phyloP scores from a whole-genome alignment of 306 rosid genomes.

The Dalbergia cultrata region DNA sequence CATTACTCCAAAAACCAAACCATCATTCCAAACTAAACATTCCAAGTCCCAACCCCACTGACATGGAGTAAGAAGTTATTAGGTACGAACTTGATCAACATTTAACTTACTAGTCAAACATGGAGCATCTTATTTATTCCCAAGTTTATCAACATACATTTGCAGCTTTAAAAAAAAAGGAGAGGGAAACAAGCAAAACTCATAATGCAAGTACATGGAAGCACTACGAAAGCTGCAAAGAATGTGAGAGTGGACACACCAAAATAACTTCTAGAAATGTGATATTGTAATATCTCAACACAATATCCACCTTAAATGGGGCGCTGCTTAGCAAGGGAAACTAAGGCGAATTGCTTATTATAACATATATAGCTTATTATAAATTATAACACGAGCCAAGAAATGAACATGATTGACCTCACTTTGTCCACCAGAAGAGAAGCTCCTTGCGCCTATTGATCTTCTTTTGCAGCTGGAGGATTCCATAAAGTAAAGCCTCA shows the following conservation, averaged over 20 bases:
- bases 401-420: constrained; percentile 51
- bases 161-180: background rate
- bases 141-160: constrained; percentile 1
- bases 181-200: background rate
- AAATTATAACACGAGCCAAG: constrained; percentile 30
- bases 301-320: constrained; percentile 56
- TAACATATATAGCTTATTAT: background rate
- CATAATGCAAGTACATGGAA: constrained; percentile 1
- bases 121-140: background rate
- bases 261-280: constrained; percentile 39
- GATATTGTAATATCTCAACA: constrained; percentile 41
- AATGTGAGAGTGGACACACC: constrained; percentile 28
- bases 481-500: constrained; percentile 90
- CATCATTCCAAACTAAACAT: background rate
- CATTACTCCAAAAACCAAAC: background rate
- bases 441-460: constrained; percentile 97
- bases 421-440: constrained; percentile 94
- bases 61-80: background rate
- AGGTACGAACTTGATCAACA: too few relatives aligned
- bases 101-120: background rate
- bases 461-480: constrained; percentile 98
- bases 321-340: constrained; percentile 53
- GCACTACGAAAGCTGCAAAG: constrained; percentile 38
- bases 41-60: background rate
- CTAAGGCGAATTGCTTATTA: constrained; percentile 53